phyloP scores from a whole-genome alignment of 2,329 filamentous ascomycete species.

The Setomelanomma holmii region DNA sequence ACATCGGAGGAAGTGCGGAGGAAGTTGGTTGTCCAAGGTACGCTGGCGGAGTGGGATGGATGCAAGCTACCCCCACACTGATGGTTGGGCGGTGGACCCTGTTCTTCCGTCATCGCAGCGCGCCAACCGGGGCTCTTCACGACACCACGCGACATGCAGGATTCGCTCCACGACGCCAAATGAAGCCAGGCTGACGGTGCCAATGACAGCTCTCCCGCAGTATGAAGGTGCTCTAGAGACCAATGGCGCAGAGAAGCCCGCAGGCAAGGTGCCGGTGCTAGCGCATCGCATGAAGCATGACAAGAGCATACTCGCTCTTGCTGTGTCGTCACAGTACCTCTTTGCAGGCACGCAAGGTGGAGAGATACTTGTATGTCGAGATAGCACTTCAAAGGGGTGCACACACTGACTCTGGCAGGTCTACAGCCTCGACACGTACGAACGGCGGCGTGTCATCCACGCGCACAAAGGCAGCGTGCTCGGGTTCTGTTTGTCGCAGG shows the following conservation, averaged over 20 bases:
- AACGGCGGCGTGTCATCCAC: conserved; percentile 78
- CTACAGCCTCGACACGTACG: conserved; percentile 89
- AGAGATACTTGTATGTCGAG: conserved; percentile 73
- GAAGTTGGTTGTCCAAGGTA: conserved; percentile 22
- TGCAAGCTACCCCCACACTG: conserved; percentile 10
- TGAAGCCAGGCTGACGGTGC: conserved; percentile 35
- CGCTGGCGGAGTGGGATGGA: not conserved
- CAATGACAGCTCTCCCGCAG: conserved; percentile 32
- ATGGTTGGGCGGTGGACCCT: conserved; percentile 20
- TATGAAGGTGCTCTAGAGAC: conserved; percentile 31
- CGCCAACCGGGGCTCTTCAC: conserved; percentile 9
- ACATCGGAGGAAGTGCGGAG: conserved; percentile 30
- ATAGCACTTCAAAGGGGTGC: not conserved
- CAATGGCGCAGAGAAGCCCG: conserved; percentile 18
- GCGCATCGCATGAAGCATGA: conserved; percentile 78
- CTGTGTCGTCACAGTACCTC: conserved; percentile 79
- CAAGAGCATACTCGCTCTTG: conserved; percentile 82
- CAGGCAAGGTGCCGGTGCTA: conserved; percentile 62
- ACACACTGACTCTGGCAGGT: conserved; percentile 54
- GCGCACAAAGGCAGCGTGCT: conserved; percentile 93
- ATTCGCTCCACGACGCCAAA: conserved; percentile 7
- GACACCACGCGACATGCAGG: conserved; percentile 32
- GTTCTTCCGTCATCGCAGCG: conserved; percentile 31
- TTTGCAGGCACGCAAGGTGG: conserved; percentile 94
- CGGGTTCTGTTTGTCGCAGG: conserved; percentile 78